Evolutionary conservation across 164 flowering plant genomes (phyloP).

Genomic region (Aristolochia contorta): DNA sequence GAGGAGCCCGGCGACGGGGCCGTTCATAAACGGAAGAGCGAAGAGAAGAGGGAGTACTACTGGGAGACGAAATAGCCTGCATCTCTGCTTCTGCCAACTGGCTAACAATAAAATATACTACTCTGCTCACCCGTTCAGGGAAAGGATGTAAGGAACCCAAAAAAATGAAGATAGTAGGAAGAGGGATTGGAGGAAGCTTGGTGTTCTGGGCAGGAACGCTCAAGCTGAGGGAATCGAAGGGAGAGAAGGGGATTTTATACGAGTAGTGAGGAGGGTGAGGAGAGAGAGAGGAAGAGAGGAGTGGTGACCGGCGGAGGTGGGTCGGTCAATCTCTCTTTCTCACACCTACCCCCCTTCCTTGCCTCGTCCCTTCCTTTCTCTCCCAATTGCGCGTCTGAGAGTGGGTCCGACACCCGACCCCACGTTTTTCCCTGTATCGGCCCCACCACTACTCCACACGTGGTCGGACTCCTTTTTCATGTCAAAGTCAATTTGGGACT

Average conservation of each 20-base stretch:
- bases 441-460: background rate
- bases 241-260: constrained; percentile 1
- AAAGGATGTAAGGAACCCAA: background rate
- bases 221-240: background rate
- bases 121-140: no score
- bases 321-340: constrained; percentile 3
- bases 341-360: constrained; percentile 3
- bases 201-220: constrained; percentile 1
- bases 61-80: background rate
- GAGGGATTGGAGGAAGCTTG: constrained; percentile 1
- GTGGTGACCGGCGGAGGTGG: no score
- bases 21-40: constrained; percentile 4
- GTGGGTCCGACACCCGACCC: no score
- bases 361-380: background rate
- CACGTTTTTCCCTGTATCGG: background rate
- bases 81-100: background rate
- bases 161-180: background rate
- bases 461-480: no score
- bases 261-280: background rate
- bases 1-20: background rate
- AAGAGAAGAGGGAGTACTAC: background rate
- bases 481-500: no score
- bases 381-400: no score
- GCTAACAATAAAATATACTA: no score
- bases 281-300: background rate